These are phyloP conservation scores for Ballota nigra DNA, from an alignment of 257 asterid genomes.

Conservation along the genomic window DNA sequence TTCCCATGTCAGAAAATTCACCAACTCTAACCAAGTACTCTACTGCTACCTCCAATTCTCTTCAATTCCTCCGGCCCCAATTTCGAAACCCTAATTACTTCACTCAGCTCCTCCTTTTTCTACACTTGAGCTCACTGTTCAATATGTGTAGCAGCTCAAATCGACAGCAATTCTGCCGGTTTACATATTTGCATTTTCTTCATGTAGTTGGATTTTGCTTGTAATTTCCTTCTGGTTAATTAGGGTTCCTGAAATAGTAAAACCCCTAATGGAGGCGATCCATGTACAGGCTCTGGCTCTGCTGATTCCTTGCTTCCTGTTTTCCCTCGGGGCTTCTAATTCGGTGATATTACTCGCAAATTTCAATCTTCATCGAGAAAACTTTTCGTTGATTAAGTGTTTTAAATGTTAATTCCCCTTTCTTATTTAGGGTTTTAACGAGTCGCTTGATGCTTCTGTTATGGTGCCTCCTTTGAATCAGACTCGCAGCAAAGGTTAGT, in stretches of 20 bases:
- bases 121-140: constrained; percentile 12
- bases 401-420: too few relatives aligned
- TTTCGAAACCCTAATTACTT: constrained; percentile 13
- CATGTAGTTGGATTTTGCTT: constrained; percentile 9
- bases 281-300: constrained; percentile 20
- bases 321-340: constrained; percentile 35
- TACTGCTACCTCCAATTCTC: constrained; percentile 23
- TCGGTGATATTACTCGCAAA: constrained; percentile 32
- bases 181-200: neutral
- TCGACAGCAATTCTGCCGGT: constrained; percentile 10
- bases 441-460: constrained; percentile 28
- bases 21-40: constrained; percentile 27
- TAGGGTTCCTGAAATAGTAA: constrained; percentile 23
- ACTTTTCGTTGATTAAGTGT: neutral
- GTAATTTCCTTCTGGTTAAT: neutral
- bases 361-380: constrained; percentile 1
- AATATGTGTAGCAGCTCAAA: constrained; percentile 14
- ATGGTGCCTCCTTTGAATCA: constrained; percentile 35
- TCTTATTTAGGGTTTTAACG: constrained; percentile 29
- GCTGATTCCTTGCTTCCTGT: constrained; percentile 35
- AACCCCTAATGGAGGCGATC: constrained; percentile 28
- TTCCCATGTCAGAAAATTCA: constrained; percentile 35
- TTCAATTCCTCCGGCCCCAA: constrained; percentile 20
- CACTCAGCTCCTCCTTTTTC: neutral
- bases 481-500: constrained; percentile 38